Evolutionary conservation across 139 green algal species (phyloP), one percentile per base, ranked within the genome.

Genomic region (Zygnema circumcarinatum): DNA sequence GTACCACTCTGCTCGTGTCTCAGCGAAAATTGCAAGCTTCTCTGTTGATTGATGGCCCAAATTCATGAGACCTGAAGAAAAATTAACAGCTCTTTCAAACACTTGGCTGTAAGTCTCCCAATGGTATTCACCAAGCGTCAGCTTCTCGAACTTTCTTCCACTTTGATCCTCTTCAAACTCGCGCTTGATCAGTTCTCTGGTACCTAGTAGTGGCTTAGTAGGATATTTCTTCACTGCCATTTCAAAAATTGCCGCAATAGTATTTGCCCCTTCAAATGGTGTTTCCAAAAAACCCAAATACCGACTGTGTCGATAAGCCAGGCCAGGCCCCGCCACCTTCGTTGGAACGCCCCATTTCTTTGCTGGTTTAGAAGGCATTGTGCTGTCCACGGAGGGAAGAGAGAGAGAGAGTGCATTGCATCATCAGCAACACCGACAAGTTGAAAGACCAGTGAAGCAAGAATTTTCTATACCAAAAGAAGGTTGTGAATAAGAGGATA

Each of bases 11-110:
- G 80, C 80, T 0, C 80, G 54, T 0, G 80, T 86, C 80, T 79
- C 80, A 35, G 80, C 80, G n/a, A 86, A 81, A 16, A 86, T 86
- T 25, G 80, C 80, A 38, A 86, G 25, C n/a, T 81, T 81, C n/a
- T 86, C 80, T 38, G 29, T 52, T 2, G 21, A 32, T 2, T 38
- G n/a, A 47, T 86, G 80, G 29, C 80, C 80, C 25, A 83, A n/a
- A 38, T 40, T 42, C 80, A 81, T n/a, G 25, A 86, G 32, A 35
- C 80, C 80, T 31, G 42, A 81, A 11, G 42, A 68, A 54, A 86
- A 86, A 33, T 35, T 38, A 39, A 80, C 80, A 31, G 80, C 56
- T 11, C 80, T 2, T 38, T 38, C 56, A n/a, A 80, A 29, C 0
- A 52, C 56, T 7, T 40, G 2, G n/a, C n/a, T n/a, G n/a, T 67